These are phyloP conservation scores for Debaryomyces tyrocola DNA, from an alignment of 805 yeast species.

Conservation along the genomic window DNA sequence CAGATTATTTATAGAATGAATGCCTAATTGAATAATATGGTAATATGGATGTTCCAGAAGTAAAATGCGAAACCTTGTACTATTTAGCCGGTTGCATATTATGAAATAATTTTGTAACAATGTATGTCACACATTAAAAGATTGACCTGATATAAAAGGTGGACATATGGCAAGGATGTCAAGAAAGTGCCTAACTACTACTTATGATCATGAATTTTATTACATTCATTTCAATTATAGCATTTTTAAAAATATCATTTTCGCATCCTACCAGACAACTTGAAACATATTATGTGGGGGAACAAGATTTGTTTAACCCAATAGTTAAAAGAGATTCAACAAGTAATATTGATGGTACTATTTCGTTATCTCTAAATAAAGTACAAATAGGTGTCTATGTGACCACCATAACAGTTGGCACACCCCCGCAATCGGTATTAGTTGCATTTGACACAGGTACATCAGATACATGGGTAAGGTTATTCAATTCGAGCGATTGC, in stretches of 20 bases:
- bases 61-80: not conserved
- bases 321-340: not conserved
- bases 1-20: not conserved
- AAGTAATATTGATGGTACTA: not conserved
- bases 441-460: conserved; percentile 9
- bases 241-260: not conserved
- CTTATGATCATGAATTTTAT: not conserved
- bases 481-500: conserved; percentile 1
- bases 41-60: not conserved
- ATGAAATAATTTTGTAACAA: not conserved
- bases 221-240: not conserved
- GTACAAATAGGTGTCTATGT: conserved; percentile 4
- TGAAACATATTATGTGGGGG: not conserved
- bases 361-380: conserved; percentile 1
- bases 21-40: not conserved
- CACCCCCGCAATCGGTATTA: conserved; percentile 7
- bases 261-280: not conserved
- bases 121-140: not conserved
- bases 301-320: not conserved
- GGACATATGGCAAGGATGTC: not conserved
- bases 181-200: not conserved
- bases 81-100: not conserved
- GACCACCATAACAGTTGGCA: conserved; percentile 4
- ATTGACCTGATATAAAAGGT: not conserved
- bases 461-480: conserved; percentile 8